Evolutionary conservation across 257 asterid genomes (phyloP).

Genomic region (Striga asiatica): DNA sequence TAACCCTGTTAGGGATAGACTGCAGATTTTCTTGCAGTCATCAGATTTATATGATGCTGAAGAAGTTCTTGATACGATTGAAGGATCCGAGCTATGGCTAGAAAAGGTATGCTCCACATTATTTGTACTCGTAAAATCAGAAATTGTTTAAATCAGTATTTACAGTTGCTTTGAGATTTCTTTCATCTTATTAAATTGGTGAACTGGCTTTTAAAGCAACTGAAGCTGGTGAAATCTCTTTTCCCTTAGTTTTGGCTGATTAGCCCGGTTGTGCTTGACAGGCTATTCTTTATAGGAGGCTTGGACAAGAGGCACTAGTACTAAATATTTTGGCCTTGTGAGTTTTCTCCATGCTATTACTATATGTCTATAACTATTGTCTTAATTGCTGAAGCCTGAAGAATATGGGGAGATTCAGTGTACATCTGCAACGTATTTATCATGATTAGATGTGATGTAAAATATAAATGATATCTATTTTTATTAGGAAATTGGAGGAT

Average conservation of each 20-base stretch:
- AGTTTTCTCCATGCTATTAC: constrained; percentile 21
- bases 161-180: constrained; percentile 7
- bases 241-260: background rate
- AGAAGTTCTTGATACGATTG: constrained; percentile 80
- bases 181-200: background rate
- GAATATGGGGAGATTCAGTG: background rate
- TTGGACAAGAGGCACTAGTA: constrained; percentile 82
- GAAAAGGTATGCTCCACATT: constrained; percentile 61
- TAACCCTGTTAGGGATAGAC: constrained; percentile 70
- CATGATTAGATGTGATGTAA: constrained; percentile 8
- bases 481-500: constrained; percentile 77
- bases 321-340: constrained; percentile 89
- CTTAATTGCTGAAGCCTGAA: background rate
- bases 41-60: constrained; percentile 85
- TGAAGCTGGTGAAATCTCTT: constrained; percentile 5
- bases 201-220: constrained; percentile 2
- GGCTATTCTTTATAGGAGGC: constrained; percentile 96
- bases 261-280: constrained; percentile 27
- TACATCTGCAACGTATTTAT: background rate
- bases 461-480: background rate
- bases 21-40: constrained; percentile 74
- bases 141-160: constrained; percentile 8
- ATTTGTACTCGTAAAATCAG: background rate
- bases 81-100: constrained; percentile 83
- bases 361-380: background rate